Conservation (phyloP, 352 stramenopile genomes). For the Pythium rhizo-oryzae region DNA sequence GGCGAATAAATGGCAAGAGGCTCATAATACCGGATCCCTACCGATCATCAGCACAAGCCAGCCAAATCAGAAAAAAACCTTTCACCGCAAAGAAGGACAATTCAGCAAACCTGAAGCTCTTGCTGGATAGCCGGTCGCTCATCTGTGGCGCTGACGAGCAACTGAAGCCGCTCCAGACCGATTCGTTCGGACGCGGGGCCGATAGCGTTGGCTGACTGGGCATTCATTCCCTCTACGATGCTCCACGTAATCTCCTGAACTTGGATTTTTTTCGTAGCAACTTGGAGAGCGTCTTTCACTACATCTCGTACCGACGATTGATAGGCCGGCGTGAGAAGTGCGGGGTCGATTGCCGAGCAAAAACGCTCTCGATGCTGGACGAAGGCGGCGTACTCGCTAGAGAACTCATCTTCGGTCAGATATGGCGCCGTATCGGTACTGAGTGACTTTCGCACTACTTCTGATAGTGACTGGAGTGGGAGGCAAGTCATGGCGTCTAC, state of each 20-base stretch:
- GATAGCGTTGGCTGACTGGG: slow-evolving; percentile 28
- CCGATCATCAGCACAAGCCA: background rate
- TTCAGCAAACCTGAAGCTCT: slow-evolving; percentile 46
- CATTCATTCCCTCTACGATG: slow-evolving; percentile 23
- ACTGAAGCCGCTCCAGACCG: slow-evolving; percentile 51
- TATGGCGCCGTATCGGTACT: slow-evolving; percentile 24
- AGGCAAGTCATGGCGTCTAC: slow-evolving; percentile 62
- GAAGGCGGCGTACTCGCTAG: slow-evolving; percentile 8
- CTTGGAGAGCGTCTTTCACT: background rate
- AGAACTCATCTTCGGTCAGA: slow-evolving; percentile 25
- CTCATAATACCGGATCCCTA: slow-evolving; percentile 64
- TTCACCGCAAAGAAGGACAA: background rate
- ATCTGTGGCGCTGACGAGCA: slow-evolving; percentile 40
- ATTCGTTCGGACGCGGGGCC: slow-evolving; percentile 48
- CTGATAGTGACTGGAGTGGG: slow-evolving; percentile 47
- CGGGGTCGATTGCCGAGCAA: background rate
- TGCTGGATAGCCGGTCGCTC: slow-evolving; percentile 65
- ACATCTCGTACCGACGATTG: background rate
- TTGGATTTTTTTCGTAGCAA: slow-evolving; percentile 2
- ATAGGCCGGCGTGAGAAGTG: background rate
- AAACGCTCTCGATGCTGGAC: slow-evolving; percentile 1
- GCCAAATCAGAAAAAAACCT: too few species aligned
- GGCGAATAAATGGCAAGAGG: slow-evolving; percentile 76
- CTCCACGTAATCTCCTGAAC: slow-evolving; percentile 23
- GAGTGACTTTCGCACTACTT: slow-evolving; percentile 42